These are phyloP conservation scores for Codiaeum variegatum DNA, from an alignment of 441 rosid genomes.

Conservation along the genomic window DNA sequence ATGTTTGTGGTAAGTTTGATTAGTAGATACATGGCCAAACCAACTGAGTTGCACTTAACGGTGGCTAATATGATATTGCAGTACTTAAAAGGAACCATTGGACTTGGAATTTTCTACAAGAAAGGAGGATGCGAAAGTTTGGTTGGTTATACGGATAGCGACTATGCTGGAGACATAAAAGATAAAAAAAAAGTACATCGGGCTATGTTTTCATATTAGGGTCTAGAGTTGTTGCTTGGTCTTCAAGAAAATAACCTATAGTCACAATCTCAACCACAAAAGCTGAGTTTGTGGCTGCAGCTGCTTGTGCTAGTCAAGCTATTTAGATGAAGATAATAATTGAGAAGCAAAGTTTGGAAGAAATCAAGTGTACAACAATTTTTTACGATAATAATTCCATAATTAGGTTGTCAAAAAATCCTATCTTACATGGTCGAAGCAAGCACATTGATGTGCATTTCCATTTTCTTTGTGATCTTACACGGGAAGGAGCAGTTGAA, in stretches of 20 bases:
- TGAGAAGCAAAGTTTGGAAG: neutral
- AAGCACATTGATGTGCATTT: no score
- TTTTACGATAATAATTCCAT: neutral
- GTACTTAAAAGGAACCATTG: neutral
- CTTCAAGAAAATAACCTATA: neutral
- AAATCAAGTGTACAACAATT: neutral
- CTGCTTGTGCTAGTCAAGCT: no score
- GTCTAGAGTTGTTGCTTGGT: neutral
- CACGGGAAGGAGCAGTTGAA: no score
- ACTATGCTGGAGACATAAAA: neutral
- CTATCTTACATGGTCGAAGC: neutral
- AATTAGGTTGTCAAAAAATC: neutral
- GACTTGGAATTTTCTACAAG: neutral
- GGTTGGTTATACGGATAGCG: neutral
- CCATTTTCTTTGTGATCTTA: no score
- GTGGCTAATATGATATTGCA: neutral
- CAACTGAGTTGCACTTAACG: neutral
- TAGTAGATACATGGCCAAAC: neutral
- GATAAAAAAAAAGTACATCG: neutral
- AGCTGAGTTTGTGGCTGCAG: neutral
- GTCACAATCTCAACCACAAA: neutral
- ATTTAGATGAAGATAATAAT: no score
- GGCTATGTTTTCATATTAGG: neutral
- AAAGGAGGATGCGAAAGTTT: neutral
- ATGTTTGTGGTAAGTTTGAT: neutral